Percentiles rank a stretch among this genome's conserved stretches.
phyloP scores from a whole-genome alignment of 2,329 filamentous ascomycete species.

The Rutstroemia sp. region DNA sequence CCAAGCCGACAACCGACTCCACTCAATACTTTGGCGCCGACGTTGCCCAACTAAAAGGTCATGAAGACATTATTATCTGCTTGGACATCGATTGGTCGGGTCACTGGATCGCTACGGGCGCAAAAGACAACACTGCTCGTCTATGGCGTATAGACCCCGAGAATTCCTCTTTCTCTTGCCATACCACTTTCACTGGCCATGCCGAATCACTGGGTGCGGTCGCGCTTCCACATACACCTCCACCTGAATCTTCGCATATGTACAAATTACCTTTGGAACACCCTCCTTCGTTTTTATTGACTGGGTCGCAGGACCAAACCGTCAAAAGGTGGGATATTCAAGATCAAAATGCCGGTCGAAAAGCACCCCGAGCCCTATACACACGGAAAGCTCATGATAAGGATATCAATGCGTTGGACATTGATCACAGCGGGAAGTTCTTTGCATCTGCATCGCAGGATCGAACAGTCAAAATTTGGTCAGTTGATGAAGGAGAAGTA shows the following conservation, averaged over 20 bases:
- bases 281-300: constrained; percentile 78
- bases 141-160: constrained; percentile 80
- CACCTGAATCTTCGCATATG: constrained; percentile 61
- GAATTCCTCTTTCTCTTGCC: constrained; percentile 69
- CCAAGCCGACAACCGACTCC: constrained; percentile 22
- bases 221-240: constrained; percentile 64
- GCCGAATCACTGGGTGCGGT: constrained; percentile 91
- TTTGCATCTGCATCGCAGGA: constrained; percentile 97
- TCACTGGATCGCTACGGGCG: constrained; percentile 90
- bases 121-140: constrained; percentile 92
- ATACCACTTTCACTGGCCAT: constrained; percentile 80
- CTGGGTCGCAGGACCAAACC: constrained; percentile 91
- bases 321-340: constrained; percentile 86
- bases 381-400: constrained; percentile 97
- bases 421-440: constrained; percentile 64
- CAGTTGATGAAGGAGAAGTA: constrained; percentile 79
- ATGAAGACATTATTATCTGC: constrained; percentile 92
- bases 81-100: constrained; percentile 95
- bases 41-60: constrained; percentile 76
- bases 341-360: constrained; percentile 38
- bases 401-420: constrained; percentile 91
- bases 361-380: constrained; percentile 61
- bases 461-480: constrained; percentile 95
- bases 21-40: constrained; percentile 79
- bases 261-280: constrained; percentile 67